These are phyloP conservation scores for Ascochyta rabiei DNA, from an alignment of 2,329 filamentous ascomycete species.

Conservation along the genomic window DNA sequence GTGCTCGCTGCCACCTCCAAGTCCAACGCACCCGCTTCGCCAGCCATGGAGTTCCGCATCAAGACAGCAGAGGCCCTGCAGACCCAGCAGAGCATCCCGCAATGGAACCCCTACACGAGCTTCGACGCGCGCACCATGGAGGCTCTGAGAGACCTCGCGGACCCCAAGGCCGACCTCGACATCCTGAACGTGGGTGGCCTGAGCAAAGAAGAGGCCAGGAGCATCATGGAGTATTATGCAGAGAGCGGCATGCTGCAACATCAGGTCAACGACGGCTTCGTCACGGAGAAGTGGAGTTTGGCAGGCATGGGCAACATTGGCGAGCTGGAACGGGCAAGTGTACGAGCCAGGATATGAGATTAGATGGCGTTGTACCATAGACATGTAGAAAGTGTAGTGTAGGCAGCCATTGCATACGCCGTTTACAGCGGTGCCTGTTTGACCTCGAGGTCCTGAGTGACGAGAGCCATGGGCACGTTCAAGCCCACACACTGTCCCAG, in stretches of 20 bases:
- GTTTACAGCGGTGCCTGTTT: neutral
- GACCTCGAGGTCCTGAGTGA: neutral
- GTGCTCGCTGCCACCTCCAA: constrained; percentile 75
- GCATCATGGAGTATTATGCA: constrained; percentile 92
- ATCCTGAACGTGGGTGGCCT: constrained; percentile 68
- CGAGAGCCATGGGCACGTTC: constrained; percentile 73
- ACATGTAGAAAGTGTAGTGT: constrained; percentile 26
- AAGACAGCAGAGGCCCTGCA: constrained; percentile 55
- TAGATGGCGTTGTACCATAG: constrained; percentile 23
- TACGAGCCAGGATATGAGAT: constrained; percentile 43
- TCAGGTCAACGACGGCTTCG: constrained; percentile 70
- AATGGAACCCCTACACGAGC: constrained; percentile 59
- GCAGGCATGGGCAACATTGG: constrained; percentile 82
- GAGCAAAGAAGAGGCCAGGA: constrained; percentile 74
- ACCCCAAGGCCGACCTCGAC: constrained; percentile 45
- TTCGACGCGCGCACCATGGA: constrained; percentile 61
- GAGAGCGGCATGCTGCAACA: constrained; percentile 78
- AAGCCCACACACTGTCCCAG: constrained; percentile 81
- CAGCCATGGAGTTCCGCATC: constrained; percentile 73
- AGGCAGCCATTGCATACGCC: constrained; percentile 21
- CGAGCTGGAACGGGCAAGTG: constrained; percentile 76
- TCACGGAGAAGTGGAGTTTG: constrained; percentile 84
- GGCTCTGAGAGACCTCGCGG: constrained; percentile 48
- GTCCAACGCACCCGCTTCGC: constrained; percentile 70
- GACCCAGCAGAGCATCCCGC: constrained; percentile 42